Conservation (phyloP, 2,329 filamentous ascomycete species). For the Hirsutella minnesotensis region DNA sequence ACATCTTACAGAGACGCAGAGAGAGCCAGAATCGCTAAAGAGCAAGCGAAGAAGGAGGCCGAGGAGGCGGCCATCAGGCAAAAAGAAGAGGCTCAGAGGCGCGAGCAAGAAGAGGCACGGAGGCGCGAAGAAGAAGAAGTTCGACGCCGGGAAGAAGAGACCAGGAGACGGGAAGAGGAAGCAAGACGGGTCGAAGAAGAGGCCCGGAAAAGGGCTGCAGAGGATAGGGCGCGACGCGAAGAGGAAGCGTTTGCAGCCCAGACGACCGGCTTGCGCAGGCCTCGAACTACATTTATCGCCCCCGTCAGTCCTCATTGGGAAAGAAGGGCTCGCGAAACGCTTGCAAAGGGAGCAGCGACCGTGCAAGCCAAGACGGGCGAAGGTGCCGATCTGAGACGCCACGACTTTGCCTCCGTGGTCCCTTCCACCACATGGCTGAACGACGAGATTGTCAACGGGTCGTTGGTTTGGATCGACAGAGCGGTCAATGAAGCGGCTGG, state of each 20-base stretch:
- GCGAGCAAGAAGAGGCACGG: constrained; percentile 2
- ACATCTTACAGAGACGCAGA: constrained; percentile 7
- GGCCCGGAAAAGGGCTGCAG: constrained; percentile 9
- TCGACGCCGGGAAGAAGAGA: constrained; percentile 9
- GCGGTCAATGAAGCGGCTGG: constrained; percentile 46
- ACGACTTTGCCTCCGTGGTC: constrained; percentile 54
- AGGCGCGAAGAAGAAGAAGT: constrained; percentile 8
- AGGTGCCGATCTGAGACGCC: constrained; percentile 34
- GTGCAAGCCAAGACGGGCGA: constrained; percentile 34
- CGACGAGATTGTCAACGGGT: constrained; percentile 62
- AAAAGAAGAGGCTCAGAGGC: background rate
- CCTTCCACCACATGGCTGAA: constrained; percentile 55
- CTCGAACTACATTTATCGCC: constrained; percentile 14
- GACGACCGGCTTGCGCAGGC: constrained; percentile 18
- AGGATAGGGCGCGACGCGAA: constrained; percentile 13
- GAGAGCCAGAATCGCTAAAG: constrained; percentile 12
- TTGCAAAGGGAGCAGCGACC: constrained; percentile 19
- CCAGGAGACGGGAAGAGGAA: constrained; percentile 12
- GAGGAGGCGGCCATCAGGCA: constrained; percentile 9
- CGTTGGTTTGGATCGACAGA: constrained; percentile 47
- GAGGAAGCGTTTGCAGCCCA: constrained; percentile 16
- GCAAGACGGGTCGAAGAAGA: constrained; percentile 12
- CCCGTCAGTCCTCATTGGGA: constrained; percentile 17
- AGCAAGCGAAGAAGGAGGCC: constrained; percentile 14
- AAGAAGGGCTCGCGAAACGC: constrained; percentile 14